Evolutionary conservation across 257 asterid species (phyloP).

Genomic region (Nicotiana obtusifolia): DNA sequence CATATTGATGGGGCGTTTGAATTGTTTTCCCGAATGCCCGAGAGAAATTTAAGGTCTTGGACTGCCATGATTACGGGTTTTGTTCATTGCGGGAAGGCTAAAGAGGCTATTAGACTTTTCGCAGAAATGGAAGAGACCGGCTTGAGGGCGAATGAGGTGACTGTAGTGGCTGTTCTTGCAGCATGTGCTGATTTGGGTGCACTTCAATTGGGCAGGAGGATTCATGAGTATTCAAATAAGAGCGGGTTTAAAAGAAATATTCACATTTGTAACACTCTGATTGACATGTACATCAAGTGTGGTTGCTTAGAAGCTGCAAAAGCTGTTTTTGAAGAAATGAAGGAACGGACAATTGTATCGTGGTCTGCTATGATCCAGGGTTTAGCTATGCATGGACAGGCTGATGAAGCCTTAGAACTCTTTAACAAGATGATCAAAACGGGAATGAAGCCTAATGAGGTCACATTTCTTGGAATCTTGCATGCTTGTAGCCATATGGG

Average conservation of each 20-base stretch:
- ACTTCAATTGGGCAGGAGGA: slow-evolving; percentile 52
- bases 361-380: slow-evolving; percentile 81
- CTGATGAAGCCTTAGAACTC: slow-evolving; percentile 41
- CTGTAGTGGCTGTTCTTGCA: slow-evolving; percentile 57
- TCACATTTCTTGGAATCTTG: slow-evolving; percentile 59
- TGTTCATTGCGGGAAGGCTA: slow-evolving; percentile 51
- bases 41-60: slow-evolving; percentile 65
- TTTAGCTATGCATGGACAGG: slow-evolving; percentile 60
- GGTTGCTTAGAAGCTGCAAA: slow-evolving; percentile 52
- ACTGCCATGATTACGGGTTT: slow-evolving; percentile 58
- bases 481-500: slow-evolving; percentile 72
- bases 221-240: slow-evolving; percentile 38
- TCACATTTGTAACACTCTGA: slow-evolving; percentile 48
- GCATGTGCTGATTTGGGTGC: slow-evolving; percentile 65
- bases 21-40: slow-evolving; percentile 51
- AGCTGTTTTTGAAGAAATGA: slow-evolving; percentile 40
- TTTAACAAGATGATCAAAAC: slow-evolving; percentile 41
- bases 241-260: slow-evolving; percentile 33
- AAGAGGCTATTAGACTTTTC: slow-evolving; percentile 45
- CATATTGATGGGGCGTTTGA: slow-evolving; percentile 40
- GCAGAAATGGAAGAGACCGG: slow-evolving; percentile 43
- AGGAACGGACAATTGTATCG: slow-evolving; percentile 42
- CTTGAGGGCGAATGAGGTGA: slow-evolving; percentile 48
- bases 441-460: slow-evolving; percentile 51
- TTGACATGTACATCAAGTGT: slow-evolving; percentile 62